Percentiles rank a stretch among this genome's conserved stretches.
Conservation (phyloP, 768 basidiomycete species). For the Amanita inopinata region DNA sequence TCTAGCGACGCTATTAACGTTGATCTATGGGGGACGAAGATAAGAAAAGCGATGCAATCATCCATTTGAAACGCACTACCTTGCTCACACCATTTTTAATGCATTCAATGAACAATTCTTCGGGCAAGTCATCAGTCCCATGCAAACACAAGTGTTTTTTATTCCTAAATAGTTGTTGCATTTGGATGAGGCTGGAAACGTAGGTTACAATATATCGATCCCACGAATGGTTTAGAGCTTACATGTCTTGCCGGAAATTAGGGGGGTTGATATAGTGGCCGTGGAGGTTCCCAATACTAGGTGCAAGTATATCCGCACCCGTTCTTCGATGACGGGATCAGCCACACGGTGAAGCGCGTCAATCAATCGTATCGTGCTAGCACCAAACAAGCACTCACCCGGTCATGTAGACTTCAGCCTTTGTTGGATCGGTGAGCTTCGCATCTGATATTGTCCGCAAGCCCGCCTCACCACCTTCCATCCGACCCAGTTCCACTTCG, state of each 20-base stretch:
- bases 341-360: too few species aligned
- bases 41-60: not conserved
- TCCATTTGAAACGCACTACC: constrained; percentile 13
- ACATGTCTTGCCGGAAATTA: constrained; percentile 37
- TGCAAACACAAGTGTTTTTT: constrained; percentile 31
- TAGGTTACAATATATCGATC: not conserved
- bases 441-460: constrained; percentile 35
- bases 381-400: constrained; percentile 24
- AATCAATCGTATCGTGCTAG: too few species aligned
- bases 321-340: constrained; percentile 24
- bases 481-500: constrained; percentile 37
- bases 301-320: constrained; percentile 34
- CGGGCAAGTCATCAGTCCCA: constrained; percentile 35
- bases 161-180: constrained; percentile 25
- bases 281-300: constrained; percentile 39
- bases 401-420: constrained; percentile 32
- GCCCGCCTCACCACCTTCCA: constrained; percentile 42
- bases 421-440: constrained; percentile 34
- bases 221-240: constrained; percentile 6
- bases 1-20: constrained; percentile 37
- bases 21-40: constrained; percentile 20
- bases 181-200: constrained; percentile 24
- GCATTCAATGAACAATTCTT: constrained; percentile 33
- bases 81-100: constrained; percentile 38
- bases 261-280: constrained; percentile 36